Evolutionary conservation across 768 basidiomycete genomes (phyloP).

Genomic region (Holtermanniella nyarrowii): DNA sequence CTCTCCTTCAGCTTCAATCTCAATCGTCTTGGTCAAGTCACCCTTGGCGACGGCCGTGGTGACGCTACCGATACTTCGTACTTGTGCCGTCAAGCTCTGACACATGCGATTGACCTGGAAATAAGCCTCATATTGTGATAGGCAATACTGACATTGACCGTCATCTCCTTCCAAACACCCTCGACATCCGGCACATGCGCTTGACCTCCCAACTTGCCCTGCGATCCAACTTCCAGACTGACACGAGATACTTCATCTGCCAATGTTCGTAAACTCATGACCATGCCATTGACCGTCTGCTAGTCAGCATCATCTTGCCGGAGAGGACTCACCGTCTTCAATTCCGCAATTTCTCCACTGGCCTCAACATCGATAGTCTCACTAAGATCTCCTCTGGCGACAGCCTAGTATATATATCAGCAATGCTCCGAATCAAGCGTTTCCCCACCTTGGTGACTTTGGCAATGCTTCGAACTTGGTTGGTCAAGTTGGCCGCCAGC

Average conservation of each 20-base stretch:
- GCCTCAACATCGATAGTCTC: conserved; percentile 84
- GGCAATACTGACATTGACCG: conserved; percentile 34
- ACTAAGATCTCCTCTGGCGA: conserved; percentile 72
- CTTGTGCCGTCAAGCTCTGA: conserved; percentile 44
- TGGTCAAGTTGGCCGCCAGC: conserved; percentile 43
- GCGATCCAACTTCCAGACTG: conserved; percentile 43
- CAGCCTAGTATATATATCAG: conserved; percentile 46
- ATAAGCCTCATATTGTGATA: not conserved
- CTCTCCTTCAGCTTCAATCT: conserved; percentile 83
- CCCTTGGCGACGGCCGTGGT: conserved; percentile 44
- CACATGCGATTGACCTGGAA: conserved; percentile 43
- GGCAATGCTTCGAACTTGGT: conserved; percentile 69
- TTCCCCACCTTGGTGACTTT: conserved; percentile 68
- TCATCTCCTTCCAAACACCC: conserved; percentile 72
- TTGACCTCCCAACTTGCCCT: conserved; percentile 80
- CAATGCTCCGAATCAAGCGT: too few species aligned
- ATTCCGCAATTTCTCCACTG: conserved; percentile 83
- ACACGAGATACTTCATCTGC: conserved; percentile 87
- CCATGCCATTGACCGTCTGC: conserved; percentile 42
- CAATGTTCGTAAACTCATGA: conserved; percentile 69
- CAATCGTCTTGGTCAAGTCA: conserved; percentile 54
- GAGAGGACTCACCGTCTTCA: conserved; percentile 65
- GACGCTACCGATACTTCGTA: conserved; percentile 42
- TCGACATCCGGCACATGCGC: conserved; percentile 84
- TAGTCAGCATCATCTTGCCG: not conserved